Conservation (phyloP, 1,284 basidiomycete genomes). For the Puccinia horiana region DNA sequence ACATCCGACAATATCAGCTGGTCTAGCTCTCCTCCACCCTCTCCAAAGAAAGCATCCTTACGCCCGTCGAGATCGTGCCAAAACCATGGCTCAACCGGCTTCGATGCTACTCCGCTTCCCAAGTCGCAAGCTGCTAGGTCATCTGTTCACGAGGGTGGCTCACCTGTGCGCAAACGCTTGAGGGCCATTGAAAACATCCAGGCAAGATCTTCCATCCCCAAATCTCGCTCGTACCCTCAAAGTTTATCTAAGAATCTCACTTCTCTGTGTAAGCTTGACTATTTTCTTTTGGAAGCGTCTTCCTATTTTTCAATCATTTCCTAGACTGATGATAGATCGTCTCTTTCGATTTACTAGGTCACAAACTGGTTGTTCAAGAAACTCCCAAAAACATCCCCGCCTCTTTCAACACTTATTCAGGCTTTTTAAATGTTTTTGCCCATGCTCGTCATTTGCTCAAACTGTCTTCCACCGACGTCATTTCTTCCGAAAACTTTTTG, state of each 20-base stretch:
- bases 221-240: slow-evolving; percentile 16
- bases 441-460: slow-evolving; percentile 47
- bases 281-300: neutral
- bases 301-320: neutral
- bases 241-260: slow-evolving; percentile 27
- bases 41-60: neutral
- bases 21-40: slow-evolving; percentile 21
- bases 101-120: neutral
- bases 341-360: neutral
- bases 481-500: slow-evolving; percentile 15
- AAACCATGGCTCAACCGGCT: neutral
- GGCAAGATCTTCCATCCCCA: neutral
- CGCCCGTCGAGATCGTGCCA: neutral
- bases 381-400: slow-evolving; percentile 10
- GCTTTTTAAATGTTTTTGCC: slow-evolving; percentile 39
- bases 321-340: neutral
- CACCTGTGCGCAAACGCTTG: slow-evolving; percentile 15
- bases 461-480: slow-evolving; percentile 22
- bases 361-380: slow-evolving; percentile 21
- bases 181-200: slow-evolving; percentile 11
- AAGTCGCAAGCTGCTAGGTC: neutral
- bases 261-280: slow-evolving; percentile 13
- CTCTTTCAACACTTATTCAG: neutral
- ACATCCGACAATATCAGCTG: slow-evolving; percentile 19
- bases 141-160: neutral